Evolutionary conservation across 345 rosid species (phyloP).

Genomic region (Gossypioides kirkii): DNA sequence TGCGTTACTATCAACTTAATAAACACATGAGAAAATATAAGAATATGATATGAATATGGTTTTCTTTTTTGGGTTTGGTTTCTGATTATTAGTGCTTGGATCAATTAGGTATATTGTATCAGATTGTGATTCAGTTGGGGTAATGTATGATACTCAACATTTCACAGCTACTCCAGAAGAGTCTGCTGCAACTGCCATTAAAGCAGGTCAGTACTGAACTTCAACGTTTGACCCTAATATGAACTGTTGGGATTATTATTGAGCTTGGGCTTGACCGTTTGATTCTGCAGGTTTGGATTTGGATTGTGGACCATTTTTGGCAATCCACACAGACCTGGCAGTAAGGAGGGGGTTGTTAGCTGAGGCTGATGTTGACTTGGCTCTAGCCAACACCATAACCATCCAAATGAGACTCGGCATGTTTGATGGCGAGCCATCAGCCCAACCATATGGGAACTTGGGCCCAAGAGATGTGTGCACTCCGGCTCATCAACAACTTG

Average conservation of each 20-base stretch:
- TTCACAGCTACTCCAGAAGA: slow-evolving; percentile 74
- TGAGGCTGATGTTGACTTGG: slow-evolving; percentile 52
- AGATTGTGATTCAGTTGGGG: slow-evolving; percentile 84
- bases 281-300: slow-evolving; percentile 57
- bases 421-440: slow-evolving; percentile 83
- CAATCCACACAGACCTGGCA: slow-evolving; percentile 61
- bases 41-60: neutral
- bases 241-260: neutral
- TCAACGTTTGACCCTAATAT: neutral
- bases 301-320: slow-evolving; percentile 90
- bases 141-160: slow-evolving; percentile 67
- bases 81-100: neutral
- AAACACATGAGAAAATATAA: neutral
- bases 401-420: slow-evolving; percentile 94
- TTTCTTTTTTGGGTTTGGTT: neutral
- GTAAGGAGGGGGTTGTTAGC: slow-evolving; percentile 39
- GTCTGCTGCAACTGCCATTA: slow-evolving; percentile 72
- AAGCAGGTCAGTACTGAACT: slow-evolving; percentile 44
- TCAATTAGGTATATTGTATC: slow-evolving; percentile 73
- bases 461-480: slow-evolving; percentile 84
- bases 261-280: neutral
- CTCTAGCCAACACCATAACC: slow-evolving; percentile 71
- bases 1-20: slow-evolving; percentile 17
- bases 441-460: slow-evolving; percentile 59
- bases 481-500: slow-evolving; percentile 55